Evolutionary conservation across 345 rosid species (phyloP), one percentile per base, ranked within the genome.

Genomic region (Eucalyptus sp.): DNA sequence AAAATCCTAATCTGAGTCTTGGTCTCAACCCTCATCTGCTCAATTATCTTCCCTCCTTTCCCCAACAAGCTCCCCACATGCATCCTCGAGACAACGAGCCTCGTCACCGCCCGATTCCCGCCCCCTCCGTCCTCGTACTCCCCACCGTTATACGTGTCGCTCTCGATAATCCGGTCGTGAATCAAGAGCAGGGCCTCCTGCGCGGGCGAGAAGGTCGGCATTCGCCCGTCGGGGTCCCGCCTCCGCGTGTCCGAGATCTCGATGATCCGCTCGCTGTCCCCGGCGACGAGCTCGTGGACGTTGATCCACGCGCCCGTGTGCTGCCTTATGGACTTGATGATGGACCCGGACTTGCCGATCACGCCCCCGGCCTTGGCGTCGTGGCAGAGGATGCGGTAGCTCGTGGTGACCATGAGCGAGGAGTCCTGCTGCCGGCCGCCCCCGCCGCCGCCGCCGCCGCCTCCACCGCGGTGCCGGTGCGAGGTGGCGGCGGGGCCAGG

Each of bases 241-340:
- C 99, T 93, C 88, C 99, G 93, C 7, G 97, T 96, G 88, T 98
- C 99, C 1, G 99, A 95, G 86, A 98, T 95, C 95, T 98, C 99
- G 86, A 98, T 98, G 91, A 98, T 98, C 79, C 99, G 92, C 94
- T 98, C 99, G 50, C 91, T 95, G 54, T 97, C 99, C 49, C 99
- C 99, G 5, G 96, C 93, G 52, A 96, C 94, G 87, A 98, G 94
- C 94, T 98, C 99, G 90, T 97, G 99, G 29, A 98, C 99, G 92
- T 96, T 97, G 92, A 98, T 94, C 98, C 99, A 97, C 52, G 99
- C 99, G 62, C 99, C 99, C 16, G 99, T 97, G 76, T 96, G 98
- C 51, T 96, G 99, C 80, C 99, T 90, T 60, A 98, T 98, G 43
- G 96, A 92, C 94, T 97, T 98, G 90, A 98, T 98, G 24, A 98